Conservation (phyloP, 352 stramenopile genomes). For the Phytophthora capsici region DNA sequence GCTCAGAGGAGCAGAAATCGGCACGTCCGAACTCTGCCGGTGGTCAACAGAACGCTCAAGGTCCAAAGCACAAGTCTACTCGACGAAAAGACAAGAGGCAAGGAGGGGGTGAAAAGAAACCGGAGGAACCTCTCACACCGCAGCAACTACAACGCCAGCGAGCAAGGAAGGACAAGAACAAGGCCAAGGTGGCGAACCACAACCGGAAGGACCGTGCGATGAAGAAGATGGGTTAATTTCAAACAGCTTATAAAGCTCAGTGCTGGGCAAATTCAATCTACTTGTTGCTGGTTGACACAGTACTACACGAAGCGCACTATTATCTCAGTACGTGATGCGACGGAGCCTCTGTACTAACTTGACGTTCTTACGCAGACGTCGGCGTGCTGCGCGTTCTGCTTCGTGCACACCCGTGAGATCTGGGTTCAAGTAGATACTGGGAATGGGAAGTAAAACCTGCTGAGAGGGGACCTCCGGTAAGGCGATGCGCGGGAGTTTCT, state of each 20-base stretch:
- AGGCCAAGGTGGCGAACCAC: conserved; percentile 82
- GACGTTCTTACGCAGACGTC: conserved; percentile 48
- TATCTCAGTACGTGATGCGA: conserved; percentile 47
- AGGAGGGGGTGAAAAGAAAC: conserved; percentile 28
- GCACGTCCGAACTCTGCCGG: conserved; percentile 1
- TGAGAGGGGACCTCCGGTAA: conserved; percentile 39
- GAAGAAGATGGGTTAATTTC: conserved; percentile 75
- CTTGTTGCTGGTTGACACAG: conserved; percentile 2
- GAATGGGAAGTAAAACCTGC: conserved; percentile 56
- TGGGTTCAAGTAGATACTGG: conserved; percentile 65
- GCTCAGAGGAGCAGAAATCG: conserved; percentile 13
- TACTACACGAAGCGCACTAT: neutral
- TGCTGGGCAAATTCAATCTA: conserved; percentile 8
- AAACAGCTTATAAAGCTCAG: conserved; percentile 1
- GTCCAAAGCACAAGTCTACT: conserved; percentile 19
- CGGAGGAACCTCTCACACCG: conserved; percentile 23
- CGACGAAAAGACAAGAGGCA: conserved; percentile 40
- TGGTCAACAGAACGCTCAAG: conserved; percentile 8
- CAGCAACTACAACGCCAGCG: conserved; percentile 56
- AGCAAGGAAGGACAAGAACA: conserved; percentile 74
- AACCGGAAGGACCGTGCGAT: conserved; percentile 83
- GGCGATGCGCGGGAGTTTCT: conserved; percentile 18
- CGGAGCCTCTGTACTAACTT: conserved; percentile 53
- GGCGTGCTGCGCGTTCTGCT: conserved; percentile 44
- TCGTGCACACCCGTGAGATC: conserved; percentile 49